Conservation (phyloP, 2,329 filamentous ascomycete species). For the Beauveria bassiana region DNA sequence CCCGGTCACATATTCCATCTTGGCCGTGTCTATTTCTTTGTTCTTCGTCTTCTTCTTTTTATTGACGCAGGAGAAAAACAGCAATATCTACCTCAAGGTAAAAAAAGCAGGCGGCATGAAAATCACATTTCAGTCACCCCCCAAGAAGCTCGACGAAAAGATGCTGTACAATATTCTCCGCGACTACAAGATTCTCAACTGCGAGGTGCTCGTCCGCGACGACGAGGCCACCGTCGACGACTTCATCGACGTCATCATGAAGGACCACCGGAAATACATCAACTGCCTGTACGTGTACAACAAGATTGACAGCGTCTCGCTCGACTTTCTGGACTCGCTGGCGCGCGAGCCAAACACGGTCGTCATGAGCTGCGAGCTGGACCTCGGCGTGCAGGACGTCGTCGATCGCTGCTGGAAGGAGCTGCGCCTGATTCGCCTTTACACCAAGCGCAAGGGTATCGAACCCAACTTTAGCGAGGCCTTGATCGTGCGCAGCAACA, state of each 20-base stretch:
- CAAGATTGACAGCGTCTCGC: slow-evolving; percentile 93
- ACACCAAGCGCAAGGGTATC: slow-evolving; percentile 91
- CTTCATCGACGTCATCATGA: slow-evolving; percentile 99
- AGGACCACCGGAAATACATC: slow-evolving; percentile 97
- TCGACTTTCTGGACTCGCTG: slow-evolving; percentile 87
- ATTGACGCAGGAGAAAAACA: slow-evolving; percentile 26
- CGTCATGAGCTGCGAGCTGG: slow-evolving; percentile 96
- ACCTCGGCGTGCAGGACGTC: slow-evolving; percentile 87
- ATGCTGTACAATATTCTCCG: slow-evolving; percentile 96
- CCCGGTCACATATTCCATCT: not conserved
- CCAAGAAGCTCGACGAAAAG: slow-evolving; percentile 90
- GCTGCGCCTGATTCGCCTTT: slow-evolving; percentile 79
- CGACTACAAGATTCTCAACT: slow-evolving; percentile 98
- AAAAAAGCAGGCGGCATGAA: slow-evolving; percentile 99
- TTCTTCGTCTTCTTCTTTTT: not conserved
- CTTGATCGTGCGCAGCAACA: slow-evolving; percentile 81
- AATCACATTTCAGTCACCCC: slow-evolving; percentile 86
- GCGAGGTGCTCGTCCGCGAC: slow-evolving; percentile 89
- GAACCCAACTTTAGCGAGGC: slow-evolving; percentile 89
- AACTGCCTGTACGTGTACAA: slow-evolving; percentile 95
- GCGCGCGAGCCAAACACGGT: slow-evolving; percentile 89
- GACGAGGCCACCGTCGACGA: slow-evolving; percentile 95
- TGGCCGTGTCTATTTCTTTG: not conserved
- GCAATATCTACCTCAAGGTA: slow-evolving; percentile 92
- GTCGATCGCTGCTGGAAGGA: slow-evolving; percentile 95